These are phyloP conservation scores for Colletotrichum sp. DNA, from an alignment of 2,329 filamentous ascomycete species.

Conservation along the genomic window DNA sequence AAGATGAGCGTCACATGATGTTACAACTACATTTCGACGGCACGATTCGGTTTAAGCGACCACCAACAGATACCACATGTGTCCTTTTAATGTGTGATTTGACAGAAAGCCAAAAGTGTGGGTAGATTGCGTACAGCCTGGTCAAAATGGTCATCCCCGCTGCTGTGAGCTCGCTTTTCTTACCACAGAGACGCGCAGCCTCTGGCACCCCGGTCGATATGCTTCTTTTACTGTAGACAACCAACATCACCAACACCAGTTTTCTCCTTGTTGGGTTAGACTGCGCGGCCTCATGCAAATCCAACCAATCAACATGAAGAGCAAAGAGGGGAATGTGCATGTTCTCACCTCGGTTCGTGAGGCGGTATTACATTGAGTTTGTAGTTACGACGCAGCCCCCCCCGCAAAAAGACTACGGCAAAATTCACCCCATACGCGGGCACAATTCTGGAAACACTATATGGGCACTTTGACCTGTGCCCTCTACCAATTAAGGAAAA, in stretches of 20 bases:
- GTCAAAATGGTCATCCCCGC: neutral
- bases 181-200: neutral
- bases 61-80: neutral
- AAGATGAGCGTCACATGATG: neutral
- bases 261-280: neutral
- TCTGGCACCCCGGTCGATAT: neutral
- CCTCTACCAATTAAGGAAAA: too few species aligned
- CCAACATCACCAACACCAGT: neutral
- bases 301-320: neutral
- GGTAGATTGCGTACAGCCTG: neutral
- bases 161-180: neutral
- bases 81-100: neutral
- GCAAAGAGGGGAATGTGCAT: neutral
- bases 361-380: neutral
- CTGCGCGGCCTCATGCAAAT: neutral
- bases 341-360: neutral
- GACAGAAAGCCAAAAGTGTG: neutral
- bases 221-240: neutral
- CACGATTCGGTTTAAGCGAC: neutral
- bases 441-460: too few species aligned
- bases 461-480: too few species aligned
- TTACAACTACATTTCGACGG: neutral
- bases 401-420: too few species aligned
- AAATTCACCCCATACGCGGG: too few species aligned
- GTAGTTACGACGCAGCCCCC: too few species aligned